Conservation (phyloP, 2,329 filamentous ascomycete genomes). For the Sporothrix euskadiensis region DNA sequence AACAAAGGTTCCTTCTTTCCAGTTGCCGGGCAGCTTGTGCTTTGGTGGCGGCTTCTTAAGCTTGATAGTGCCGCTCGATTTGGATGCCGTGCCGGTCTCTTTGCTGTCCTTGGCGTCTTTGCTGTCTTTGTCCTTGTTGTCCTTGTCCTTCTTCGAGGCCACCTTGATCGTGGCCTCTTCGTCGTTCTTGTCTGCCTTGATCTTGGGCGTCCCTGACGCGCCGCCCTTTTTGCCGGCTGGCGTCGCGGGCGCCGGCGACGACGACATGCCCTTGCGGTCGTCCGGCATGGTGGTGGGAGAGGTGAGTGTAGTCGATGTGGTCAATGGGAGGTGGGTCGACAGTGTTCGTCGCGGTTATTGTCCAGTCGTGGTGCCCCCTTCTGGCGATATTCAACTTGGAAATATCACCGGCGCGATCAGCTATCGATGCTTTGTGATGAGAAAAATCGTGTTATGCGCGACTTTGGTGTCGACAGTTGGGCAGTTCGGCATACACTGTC, state of each 20-base stretch:
- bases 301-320: background rate
- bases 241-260: conserved; percentile 32
- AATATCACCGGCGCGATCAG: background rate
- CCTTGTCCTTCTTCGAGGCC: conserved; percentile 57
- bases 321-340: background rate
- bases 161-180: conserved; percentile 65
- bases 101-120: conserved; percentile 6
- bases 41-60: conserved; percentile 65
- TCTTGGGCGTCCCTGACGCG: conserved; percentile 37
- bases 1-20: conserved; percentile 66
- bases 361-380: background rate
- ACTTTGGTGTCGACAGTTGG: background rate
- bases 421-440: background rate
- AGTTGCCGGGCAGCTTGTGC: conserved; percentile 67
- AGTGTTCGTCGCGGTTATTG: background rate
- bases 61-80: conserved; percentile 55
- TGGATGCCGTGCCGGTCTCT: conserved; percentile 26
- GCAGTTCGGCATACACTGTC: background rate
- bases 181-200: conserved; percentile 48
- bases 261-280: conserved; percentile 37
- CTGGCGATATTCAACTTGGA: background rate
- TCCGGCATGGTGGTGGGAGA: conserved; percentile 35
- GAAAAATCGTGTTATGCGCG: background rate
- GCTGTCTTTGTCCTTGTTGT: conserved; percentile 9
- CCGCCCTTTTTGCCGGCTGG: conserved; percentile 28